Conservation (phyloP, 2,329 filamentous ascomycete genomes). For the Metarhizium anisopliae region DNA sequence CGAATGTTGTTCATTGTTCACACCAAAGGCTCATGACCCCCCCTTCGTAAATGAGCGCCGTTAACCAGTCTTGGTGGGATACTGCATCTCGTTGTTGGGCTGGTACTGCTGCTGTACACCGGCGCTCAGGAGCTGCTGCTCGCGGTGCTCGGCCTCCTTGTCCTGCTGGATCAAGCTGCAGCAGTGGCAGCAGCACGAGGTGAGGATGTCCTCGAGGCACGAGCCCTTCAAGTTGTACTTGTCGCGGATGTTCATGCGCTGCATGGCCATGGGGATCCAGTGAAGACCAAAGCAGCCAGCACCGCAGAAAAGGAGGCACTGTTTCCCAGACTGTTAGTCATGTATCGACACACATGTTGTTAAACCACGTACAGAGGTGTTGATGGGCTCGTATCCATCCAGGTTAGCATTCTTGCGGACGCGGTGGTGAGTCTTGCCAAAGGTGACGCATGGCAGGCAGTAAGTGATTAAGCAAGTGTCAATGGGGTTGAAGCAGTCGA, state of each 20-base stretch:
- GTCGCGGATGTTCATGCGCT: slow-evolving; percentile 34
- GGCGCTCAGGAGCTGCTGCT: slow-evolving; percentile 12
- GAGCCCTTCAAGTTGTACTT: slow-evolving; percentile 36
- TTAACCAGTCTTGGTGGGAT: slow-evolving; percentile 2
- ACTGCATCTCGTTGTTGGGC: slow-evolving; percentile 12
- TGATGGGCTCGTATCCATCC: slow-evolving; percentile 35
- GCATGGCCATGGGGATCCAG: slow-evolving; percentile 35
- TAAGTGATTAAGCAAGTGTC: slow-evolving; percentile 35
- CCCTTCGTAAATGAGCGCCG: no score
- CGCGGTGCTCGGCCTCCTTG: slow-evolving; percentile 34
- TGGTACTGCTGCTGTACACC: slow-evolving; percentile 12
- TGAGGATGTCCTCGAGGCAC: slow-evolving; percentile 31
- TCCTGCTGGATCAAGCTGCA: slow-evolving; percentile 37
- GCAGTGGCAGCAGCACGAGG: slow-evolving; percentile 35
- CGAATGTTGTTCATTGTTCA: no score
- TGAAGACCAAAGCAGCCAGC: slow-evolving; percentile 29
- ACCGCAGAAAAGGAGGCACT: slow-evolving; percentile 36
- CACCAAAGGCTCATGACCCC: no score
- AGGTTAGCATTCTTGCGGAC: slow-evolving; percentile 30
- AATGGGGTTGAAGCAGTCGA: slow-evolving; percentile 35
- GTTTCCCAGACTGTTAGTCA: not conserved
- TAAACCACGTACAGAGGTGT: slow-evolving; percentile 31
- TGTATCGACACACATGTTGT: not conserved
- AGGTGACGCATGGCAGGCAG: slow-evolving; percentile 38
- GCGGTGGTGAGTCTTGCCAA: slow-evolving; percentile 39